A percentile compares a stretch with the other conserved stretches of the same genome.
Conservation (phyloP, 805 yeast species). For the Suhomyces emberorum region DNA sequence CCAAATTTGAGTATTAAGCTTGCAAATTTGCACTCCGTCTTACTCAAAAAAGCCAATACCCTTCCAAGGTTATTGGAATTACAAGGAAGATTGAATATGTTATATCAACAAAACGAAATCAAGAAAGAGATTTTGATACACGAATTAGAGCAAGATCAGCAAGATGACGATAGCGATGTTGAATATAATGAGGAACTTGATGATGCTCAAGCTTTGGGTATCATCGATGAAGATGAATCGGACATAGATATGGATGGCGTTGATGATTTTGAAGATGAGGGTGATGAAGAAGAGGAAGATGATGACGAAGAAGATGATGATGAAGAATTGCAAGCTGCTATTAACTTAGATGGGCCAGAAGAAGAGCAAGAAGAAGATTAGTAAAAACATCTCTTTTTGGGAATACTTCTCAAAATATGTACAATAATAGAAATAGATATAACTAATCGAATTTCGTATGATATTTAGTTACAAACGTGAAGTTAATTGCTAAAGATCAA, state of each 20-base stretch:
- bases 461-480: too few relatives aligned
- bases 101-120: slow-evolving; percentile 42
- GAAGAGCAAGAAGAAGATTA: slow-evolving; percentile 20
- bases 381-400: too few relatives aligned
- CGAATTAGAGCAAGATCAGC: slow-evolving; percentile 25
- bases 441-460: slow-evolving; percentile 2
- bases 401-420: not conserved
- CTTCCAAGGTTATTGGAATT: slow-evolving; percentile 50
- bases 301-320: slow-evolving; percentile 18
- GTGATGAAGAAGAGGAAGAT: slow-evolving; percentile 22
- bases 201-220: slow-evolving; percentile 36
- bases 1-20: slow-evolving; percentile 43
- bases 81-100: slow-evolving; percentile 47
- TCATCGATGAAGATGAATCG: slow-evolving; percentile 9
- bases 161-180: slow-evolving; percentile 47
- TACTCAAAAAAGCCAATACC: slow-evolving; percentile 47
- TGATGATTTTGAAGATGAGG: slow-evolving; percentile 18
- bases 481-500: slow-evolving; percentile 42
- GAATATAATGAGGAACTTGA: slow-evolving; percentile 71
- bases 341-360: slow-evolving; percentile 14
- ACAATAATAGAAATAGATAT: not conserved
- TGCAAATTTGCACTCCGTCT: slow-evolving; percentile 44
- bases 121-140: slow-evolving; percentile 37
- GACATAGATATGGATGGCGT: slow-evolving; percentile 15
- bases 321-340: slow-evolving; percentile 13